Evolutionary conservation across 1,284 basidiomycete species (phyloP).

Genomic region (Sparassis latifolia): DNA sequence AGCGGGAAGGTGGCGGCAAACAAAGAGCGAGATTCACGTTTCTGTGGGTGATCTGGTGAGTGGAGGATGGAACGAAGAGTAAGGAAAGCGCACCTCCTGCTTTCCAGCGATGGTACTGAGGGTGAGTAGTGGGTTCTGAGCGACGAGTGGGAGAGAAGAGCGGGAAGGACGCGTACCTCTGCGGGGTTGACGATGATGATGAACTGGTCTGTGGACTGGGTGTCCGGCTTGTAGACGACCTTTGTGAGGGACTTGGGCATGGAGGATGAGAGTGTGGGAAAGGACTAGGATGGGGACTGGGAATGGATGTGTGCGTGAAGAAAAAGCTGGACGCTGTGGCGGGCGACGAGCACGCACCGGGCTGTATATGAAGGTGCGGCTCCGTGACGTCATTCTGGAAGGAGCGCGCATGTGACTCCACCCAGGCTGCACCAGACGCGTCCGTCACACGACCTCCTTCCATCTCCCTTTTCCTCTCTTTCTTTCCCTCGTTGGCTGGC

Average conservation of each 20-base stretch:
- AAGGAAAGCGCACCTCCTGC: constrained; percentile 51
- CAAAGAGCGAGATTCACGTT: constrained; percentile 43
- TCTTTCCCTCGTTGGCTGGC: too few species aligned
- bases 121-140: constrained; percentile 8
- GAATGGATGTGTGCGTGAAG: not conserved
- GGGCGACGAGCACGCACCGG: not conserved
- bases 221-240: constrained; percentile 72
- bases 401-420: too few species aligned
- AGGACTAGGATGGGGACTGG: not conserved
- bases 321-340: not conserved
- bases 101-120: constrained; percentile 73
- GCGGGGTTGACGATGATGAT: constrained; percentile 59
- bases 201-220: constrained; percentile 65
- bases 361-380: not conserved
- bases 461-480: too few species aligned
- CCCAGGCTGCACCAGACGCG: too few species aligned
- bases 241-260: constrained; percentile 40
- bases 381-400: not conserved
- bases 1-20: not conserved
- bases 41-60: constrained; percentile 33
- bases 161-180: constrained; percentile 42
- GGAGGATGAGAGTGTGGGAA: not conserved
- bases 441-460: too few species aligned
- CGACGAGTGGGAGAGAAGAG: constrained; percentile 6
- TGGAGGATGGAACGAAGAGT: constrained; percentile 7